Conservation (phyloP, 768 basidiomycete species). For the Mycena amicta region DNA sequence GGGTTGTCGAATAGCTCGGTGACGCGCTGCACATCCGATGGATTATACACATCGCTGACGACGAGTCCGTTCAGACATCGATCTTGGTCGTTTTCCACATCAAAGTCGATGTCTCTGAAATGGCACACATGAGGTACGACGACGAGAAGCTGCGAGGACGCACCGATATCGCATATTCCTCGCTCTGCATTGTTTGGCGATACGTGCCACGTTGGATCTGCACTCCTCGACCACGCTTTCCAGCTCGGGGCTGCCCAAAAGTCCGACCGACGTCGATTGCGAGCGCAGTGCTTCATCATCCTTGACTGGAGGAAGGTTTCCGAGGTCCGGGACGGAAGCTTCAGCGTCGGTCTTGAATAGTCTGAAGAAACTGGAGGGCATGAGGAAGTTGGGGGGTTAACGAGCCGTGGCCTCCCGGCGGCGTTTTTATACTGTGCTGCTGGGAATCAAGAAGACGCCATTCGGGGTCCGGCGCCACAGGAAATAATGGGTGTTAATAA, state of each 20-base stretch:
- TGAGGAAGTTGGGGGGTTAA: not conserved
- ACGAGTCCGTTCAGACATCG: slow-evolving; percentile 31
- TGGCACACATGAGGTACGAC: not conserved
- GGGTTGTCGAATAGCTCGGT: slow-evolving; percentile 35
- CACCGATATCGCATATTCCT: slow-evolving; percentile 9
- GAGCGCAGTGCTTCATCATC: not conserved
- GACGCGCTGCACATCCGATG: slow-evolving; percentile 33
- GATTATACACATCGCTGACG: slow-evolving; percentile 19
- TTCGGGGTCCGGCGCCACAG: not conserved
- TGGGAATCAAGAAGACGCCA: slow-evolving; percentile 1
- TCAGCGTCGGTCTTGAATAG: not conserved
- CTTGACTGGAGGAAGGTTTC: slow-evolving; percentile 22
- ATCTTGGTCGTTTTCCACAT: slow-evolving; percentile 32
- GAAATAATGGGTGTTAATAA: not conserved
- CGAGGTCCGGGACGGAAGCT: not conserved
- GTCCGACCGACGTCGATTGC: not conserved
- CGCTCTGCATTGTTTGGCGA: slow-evolving; percentile 10
- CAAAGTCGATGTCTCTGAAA: slow-evolving; percentile 35
- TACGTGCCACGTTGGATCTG: slow-evolving; percentile 7
- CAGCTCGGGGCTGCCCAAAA: slow-evolving; percentile 7
- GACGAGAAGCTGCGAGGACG: not conserved
- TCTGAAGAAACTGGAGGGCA: slow-evolving; percentile 1
- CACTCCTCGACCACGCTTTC: slow-evolving; percentile 9
- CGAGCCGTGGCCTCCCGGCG: not conserved
- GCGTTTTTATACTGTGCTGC: slow-evolving; percentile 3